Evolutionary conservation across 768 basidiomycete species (phyloP).

Genomic region (Auricularia auricula-judae): DNA sequence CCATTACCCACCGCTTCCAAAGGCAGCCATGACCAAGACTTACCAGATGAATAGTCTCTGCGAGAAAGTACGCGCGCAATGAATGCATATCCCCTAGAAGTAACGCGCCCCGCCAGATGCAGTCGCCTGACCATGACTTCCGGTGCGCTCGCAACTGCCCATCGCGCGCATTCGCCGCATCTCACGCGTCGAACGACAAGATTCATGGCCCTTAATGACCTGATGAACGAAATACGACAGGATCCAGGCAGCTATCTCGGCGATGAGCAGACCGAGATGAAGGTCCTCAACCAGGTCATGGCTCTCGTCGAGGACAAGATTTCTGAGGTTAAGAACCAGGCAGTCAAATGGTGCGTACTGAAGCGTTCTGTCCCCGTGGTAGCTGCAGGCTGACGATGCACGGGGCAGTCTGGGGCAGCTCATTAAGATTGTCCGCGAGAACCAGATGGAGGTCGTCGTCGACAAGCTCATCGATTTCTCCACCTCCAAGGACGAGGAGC

Average conservation of each 20-base stretch:
- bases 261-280: slow-evolving; percentile 79
- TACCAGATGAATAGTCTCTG: slow-evolving; percentile 78
- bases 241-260: slow-evolving; percentile 66
- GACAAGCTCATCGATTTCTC: slow-evolving; percentile 85
- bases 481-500: slow-evolving; percentile 78
- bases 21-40: slow-evolving; percentile 25
- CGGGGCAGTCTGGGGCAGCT: slow-evolving; percentile 70
- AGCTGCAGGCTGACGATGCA: neutral
- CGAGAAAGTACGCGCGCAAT: slow-evolving; percentile 47
- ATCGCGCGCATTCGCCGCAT: slow-evolving; percentile 4
- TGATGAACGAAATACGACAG: slow-evolving; percentile 79
- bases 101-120: slow-evolving; percentile 47
- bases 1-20: too few species aligned
- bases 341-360: slow-evolving; percentile 77
- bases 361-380: neutral
- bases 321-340: slow-evolving; percentile 96
- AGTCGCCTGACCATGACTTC: slow-evolving; percentile 85
- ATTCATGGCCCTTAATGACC: slow-evolving; percentile 94
- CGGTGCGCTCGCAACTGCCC: slow-evolving; percentile 34
- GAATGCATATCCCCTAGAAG: neutral
- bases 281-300: slow-evolving; percentile 75
- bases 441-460: slow-evolving; percentile 75
- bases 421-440: slow-evolving; percentile 78
- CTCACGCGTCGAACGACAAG: slow-evolving; percentile 29
- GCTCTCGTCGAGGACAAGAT: slow-evolving; percentile 87